Percentiles rank a stretch among this genome's conserved stretches.
Evolutionary conservation across 768 basidiomycete genomes (phyloP).

Genomic region (Suillus subluteus): DNA sequence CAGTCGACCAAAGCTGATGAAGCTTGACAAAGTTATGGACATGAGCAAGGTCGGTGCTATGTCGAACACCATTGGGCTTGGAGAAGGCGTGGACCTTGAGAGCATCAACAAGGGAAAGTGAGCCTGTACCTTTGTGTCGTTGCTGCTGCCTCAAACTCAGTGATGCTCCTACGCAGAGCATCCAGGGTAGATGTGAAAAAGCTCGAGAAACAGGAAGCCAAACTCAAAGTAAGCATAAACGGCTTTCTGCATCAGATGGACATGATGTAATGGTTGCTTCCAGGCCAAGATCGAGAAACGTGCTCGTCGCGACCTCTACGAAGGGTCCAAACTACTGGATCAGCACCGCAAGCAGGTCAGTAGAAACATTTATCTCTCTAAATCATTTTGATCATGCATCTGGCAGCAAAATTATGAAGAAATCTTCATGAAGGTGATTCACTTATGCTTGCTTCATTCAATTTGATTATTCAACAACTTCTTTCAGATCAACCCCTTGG

Average conservation of each 20-base stretch:
- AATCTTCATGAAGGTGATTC: conserved; percentile 91
- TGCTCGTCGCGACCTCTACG: conserved; percentile 87
- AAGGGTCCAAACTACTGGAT: conserved; percentile 94
- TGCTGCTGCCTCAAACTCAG: conserved; percentile 9
- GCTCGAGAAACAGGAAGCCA: conserved; percentile 95
- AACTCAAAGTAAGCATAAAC: conserved; percentile 66
- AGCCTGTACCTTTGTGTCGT: conserved; percentile 28
- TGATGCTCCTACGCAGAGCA: conserved; percentile 52
- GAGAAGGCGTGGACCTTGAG: conserved; percentile 86
- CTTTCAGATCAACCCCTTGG: conserved; percentile 86
- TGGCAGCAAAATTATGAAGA: conserved; percentile 94
- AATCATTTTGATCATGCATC: conserved; percentile 11
- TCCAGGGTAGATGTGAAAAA: conserved; percentile 95
- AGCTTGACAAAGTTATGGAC: conserved; percentile 86
- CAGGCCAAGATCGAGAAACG: conserved; percentile 98
- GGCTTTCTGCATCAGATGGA: background rate
- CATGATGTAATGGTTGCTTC: conserved; percentile 9
- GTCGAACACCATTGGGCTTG: conserved; percentile 77
- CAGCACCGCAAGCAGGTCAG: conserved; percentile 86
- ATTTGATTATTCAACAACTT: background rate
- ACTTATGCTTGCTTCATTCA: background rate
- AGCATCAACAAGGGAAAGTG: conserved; percentile 95
- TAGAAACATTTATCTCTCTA: conserved; percentile 1
- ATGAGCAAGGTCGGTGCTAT: conserved; percentile 80
- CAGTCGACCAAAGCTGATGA: conserved; percentile 67